Base-by-base conservation (phyloP, 2,329 filamentous ascomycete genomes). In the Fusarium tjaetaba region DNA sequence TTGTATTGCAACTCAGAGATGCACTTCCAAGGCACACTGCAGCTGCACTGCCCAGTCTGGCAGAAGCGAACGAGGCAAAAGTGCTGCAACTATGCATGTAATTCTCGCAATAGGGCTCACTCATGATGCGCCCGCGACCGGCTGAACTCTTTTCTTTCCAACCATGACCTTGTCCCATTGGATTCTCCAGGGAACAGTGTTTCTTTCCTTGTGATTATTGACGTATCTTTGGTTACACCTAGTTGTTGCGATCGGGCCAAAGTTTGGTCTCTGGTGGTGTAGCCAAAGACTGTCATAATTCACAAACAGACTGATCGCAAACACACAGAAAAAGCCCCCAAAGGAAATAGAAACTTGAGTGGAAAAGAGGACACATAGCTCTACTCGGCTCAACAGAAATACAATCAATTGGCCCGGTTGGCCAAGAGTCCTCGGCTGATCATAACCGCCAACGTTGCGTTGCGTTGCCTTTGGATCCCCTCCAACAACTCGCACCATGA, bases 401-500 rank as follows among this genome's bases (percentile, higher is more conserved):
- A 30, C 26, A n/a, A 24, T 51, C 57, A 53, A 52, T 59, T 70
- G 59, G 22, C 41, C 56, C 59, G 43, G 42, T 65, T 36, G 52
- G 67, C 67, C 66, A 70, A 70, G 52, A 59, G 60, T 60, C 41
- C 45, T 70, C 46, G 67, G 67, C 66, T 70, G 59, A 65, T 70
- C 65, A 70, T 65, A 70, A 53, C 67, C 67, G 66, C n/a, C 52
- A 43, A 59, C 53, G 67, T 66, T 60, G 65, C 11, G 28, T 36
- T 46, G 43, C 24, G 24, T 46, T 28, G 43, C 24, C 59, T 49
- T 66, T 68, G 55, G 61, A 55, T 52, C 64, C 65, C 72, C 67
- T 53, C 60, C 59, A 74, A 68, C 49, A 59, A 59, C 57, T 55
- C 45, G 42, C 30, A 65, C 30, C 57, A 68, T 45, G 60, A 70